A percentile compares a stretch with the other conserved stretches of the same genome.
Conservation (phyloP, 305 asterid genomes). For the Solanum hybrid region DNA sequence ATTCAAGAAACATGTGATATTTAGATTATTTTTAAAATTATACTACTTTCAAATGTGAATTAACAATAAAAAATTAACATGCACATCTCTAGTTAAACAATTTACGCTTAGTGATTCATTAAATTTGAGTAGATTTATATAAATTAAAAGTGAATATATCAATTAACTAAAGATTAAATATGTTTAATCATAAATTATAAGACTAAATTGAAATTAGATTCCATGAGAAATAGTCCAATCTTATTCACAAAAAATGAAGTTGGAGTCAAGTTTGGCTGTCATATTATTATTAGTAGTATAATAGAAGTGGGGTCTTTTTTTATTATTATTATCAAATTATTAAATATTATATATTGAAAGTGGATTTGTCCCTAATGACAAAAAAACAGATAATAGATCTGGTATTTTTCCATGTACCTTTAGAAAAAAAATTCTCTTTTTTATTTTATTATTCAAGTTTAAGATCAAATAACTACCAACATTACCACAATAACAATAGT, state of each 20-base stretch:
- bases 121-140: neutral
- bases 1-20: neutral
- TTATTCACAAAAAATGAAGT: neutral
- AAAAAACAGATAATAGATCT: neutral
- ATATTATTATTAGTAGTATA: neutral
- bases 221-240: neutral
- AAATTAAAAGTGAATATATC: neutral
- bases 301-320: neutral
- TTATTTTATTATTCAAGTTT: neutral
- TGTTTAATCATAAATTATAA: too few species aligned
- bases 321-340: neutral
- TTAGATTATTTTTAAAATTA: neutral
- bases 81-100: neutral
- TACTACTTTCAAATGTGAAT: neutral
- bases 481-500: neutral
- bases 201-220: neutral
- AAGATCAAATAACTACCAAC: neutral
- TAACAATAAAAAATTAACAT: neutral
- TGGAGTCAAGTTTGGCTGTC: slow-evolving; percentile 1
- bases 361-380: neutral
- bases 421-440: neutral
- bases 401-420: neutral
- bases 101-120: neutral
- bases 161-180: neutral
- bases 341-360: neutral